Evolutionary conservation across 345 rosid species (phyloP).

Genomic region (Salix arbutifolia): DNA sequence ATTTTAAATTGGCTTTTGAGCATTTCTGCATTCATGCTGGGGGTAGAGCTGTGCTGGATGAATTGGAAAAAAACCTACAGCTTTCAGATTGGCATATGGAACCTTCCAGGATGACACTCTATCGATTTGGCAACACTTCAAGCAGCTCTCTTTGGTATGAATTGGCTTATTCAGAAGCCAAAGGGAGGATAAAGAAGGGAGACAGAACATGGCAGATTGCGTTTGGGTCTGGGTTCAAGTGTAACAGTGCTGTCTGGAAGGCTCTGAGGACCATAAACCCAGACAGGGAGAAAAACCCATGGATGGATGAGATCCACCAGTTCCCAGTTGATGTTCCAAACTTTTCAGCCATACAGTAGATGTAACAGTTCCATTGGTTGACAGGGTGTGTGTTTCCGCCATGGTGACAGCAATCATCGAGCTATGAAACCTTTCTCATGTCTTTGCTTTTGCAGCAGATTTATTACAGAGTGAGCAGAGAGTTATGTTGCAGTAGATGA

Average conservation of each 20-base stretch:
- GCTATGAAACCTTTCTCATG: neutral
- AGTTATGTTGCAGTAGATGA: neutral
- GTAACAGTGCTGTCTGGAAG: slow-evolving; percentile 18
- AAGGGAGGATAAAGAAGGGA: slow-evolving; percentile 14
- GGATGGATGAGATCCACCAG: slow-evolving; percentile 47
- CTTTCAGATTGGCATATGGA: slow-evolving; percentile 19
- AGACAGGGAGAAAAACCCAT: slow-evolving; percentile 46
- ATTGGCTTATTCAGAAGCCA: slow-evolving; percentile 17
- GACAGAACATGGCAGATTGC: slow-evolving; percentile 20
- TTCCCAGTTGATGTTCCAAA: slow-evolving; percentile 44
- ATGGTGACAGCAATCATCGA: neutral
- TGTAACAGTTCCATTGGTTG: neutral
- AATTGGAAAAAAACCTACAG: slow-evolving; percentile 13
- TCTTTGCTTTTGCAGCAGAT: neutral
- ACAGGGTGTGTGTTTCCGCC: neutral
- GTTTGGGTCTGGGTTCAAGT: slow-evolving; percentile 21
- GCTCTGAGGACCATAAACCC: slow-evolving; percentile 28
- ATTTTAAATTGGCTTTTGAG: slow-evolving; percentile 17
- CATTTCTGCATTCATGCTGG: slow-evolving; percentile 18
- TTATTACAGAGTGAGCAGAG: neutral
- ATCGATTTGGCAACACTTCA: slow-evolving; percentile 18
- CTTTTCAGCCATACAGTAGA: slow-evolving; percentile 20
- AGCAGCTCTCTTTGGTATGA: slow-evolving; percentile 22
- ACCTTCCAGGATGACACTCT: slow-evolving; percentile 22
- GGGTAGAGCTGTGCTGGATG: slow-evolving; percentile 19